Percentiles rank a stretch among this genome's conserved stretches.
Evolutionary conservation across 2,329 filamentous ascomycete genomes (phyloP).

Genomic region (Orbilia javanica): DNA sequence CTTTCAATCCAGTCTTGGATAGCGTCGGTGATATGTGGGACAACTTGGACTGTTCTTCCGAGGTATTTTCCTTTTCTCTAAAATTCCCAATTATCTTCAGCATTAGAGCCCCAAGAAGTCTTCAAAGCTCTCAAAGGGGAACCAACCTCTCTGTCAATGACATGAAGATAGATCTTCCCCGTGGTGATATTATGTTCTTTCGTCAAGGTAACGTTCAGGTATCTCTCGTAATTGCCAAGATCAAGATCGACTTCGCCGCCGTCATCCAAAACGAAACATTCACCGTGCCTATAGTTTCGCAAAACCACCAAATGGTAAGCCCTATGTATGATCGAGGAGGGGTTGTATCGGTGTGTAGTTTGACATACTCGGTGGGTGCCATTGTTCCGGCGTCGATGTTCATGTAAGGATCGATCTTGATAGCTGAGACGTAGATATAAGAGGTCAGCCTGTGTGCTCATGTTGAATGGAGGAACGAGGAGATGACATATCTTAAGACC

Average conservation of each 20-base stretch:
- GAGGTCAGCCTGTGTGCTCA: constrained; percentile 59
- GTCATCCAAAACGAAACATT: constrained; percentile 88
- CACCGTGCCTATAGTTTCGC: constrained; percentile 75
- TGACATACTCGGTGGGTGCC: constrained; percentile 73
- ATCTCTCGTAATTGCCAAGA: constrained; percentile 82
- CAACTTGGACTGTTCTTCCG: constrained; percentile 88
- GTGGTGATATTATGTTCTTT: constrained; percentile 96
- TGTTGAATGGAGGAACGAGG: constrained; percentile 38
- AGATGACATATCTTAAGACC: constrained; percentile 77
- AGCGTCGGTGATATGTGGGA: constrained; percentile 90
- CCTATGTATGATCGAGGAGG: neutral
- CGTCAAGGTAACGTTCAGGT: constrained; percentile 83
- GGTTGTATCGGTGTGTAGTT: neutral
- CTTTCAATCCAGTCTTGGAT: constrained; percentile 94
- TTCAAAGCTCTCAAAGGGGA: neutral
- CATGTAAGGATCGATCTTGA: constrained; percentile 80
- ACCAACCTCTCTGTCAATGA: constrained; percentile 77
- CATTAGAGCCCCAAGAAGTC: neutral
- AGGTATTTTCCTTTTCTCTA: constrained; percentile 79
- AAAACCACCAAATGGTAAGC: constrained; percentile 29
- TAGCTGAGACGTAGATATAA: constrained; percentile 71
- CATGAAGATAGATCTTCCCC: constrained; percentile 92
- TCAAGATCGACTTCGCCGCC: constrained; percentile 83
- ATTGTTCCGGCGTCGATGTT: constrained; percentile 82
- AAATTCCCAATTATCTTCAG: neutral